Base-by-base conservation (phyloP, 129 eudicot genomes). In the Sambucus nigra region DNA sequence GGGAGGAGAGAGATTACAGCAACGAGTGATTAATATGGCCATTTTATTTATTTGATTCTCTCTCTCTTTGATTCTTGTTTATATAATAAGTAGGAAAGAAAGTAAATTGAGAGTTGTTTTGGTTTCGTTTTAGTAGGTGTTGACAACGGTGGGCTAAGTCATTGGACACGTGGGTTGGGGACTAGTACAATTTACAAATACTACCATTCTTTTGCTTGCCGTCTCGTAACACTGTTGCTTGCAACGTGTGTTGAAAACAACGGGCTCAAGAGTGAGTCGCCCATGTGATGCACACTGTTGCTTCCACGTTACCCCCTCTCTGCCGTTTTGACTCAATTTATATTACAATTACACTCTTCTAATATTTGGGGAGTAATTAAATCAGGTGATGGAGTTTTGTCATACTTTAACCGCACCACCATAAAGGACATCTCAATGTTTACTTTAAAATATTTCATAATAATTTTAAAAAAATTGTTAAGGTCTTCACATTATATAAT, bases 1-100 rank as follows among this genome's bases (percentile, higher is more conserved):
- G 1, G 71, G 74, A 39, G 79, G 86, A 56, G 55, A 57, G 21
- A 40, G 69, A 60, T 57, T 78, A 63, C 74, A 35, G 72, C 77
- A 82, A 51, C 79, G 59, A 35, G 18, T 60, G 57, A 64, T 60
- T 67, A 81, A 63, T 25, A 68, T 48, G 26, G 55, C 69, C 91
- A 82, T 82, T 53, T 70, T 53, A 22, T 5, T 0, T 40, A 21
- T 22, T 28, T 48, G 15, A 7, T 8, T 48, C 0, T 48, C 25
- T 22, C 47, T 56, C 61, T 56, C 31, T 56, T 48, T 32, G 18
- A 16, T 13, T n/a, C n/a, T n/a, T n/a, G n/a, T 42, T 42, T 42
- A 42, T 4, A 42, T 42, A 1, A 12, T 17, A 42, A 42, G n/a
- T 17, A 42, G 16, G 20, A 42, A n/a, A 16, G 20, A 42, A 42